Evolutionary conservation across 192 early-diverging fungal genomes (phyloP), one percentile per base, ranked within the genome.

Genomic region (Coemansia sp.): DNA sequence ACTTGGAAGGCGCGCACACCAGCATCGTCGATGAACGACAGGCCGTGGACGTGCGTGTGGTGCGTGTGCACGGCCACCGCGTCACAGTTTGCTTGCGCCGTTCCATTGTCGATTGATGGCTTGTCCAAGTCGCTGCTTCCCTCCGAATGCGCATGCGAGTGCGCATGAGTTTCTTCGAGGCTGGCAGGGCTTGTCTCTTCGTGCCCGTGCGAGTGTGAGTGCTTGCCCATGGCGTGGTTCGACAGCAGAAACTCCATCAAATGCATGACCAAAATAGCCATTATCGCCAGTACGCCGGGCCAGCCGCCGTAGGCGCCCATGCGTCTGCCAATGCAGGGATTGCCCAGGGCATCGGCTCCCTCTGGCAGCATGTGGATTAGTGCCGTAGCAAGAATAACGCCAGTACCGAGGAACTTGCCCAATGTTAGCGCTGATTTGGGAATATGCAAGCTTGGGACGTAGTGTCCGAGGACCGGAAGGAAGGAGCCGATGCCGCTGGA

Each of bases 351-450:
- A 1, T 67, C 72, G 59, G 77, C 63, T 45, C 85, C 89, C 29
- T 69, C 70, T 0, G 90, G 89, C 1, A 92, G 71, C 91, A 92
- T 91, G 73, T 93, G 92, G 64, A 93, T 88, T 14, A 93, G 86
- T 10, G 87, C 88, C 9, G 92, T 93, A 0, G 92, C 80, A n/a
- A 92, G 70, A 54, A 93, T 91, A 5, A 93, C 87, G 27, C 92
- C 92, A 4, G 87, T 85, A 29, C 88, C 88, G n/a, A 89, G 85
- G 42, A 83, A 85, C 67, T 86, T 85, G 36, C 83, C 83, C 27
- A 83, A 67, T 2, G 84, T 84, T 41, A 89, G 73, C 9, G 73
- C 70, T 0, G 53, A 66, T 17, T 72, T 68, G 19, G 86, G 75
- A 16, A 85, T 65, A 53, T 46, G 72, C 44, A 77, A 70, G 13